These are phyloP conservation scores for Pythium dissotocum DNA, from an alignment of 352 stramenopile genomes.

Conservation along the genomic window DNA sequence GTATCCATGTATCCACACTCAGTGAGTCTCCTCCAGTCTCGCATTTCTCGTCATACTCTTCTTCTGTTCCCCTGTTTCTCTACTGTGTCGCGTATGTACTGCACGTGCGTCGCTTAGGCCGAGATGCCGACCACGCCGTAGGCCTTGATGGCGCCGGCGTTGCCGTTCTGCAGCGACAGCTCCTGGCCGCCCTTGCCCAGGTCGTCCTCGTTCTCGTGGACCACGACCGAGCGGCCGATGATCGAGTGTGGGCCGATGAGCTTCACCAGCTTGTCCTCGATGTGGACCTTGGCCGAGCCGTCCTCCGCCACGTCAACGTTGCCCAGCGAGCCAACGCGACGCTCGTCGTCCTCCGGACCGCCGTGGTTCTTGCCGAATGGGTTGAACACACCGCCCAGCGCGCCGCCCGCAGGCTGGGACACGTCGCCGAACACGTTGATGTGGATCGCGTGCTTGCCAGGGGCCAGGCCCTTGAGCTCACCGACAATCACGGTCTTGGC, in stretches of 20 bases:
- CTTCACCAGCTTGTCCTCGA: constrained; percentile 96
- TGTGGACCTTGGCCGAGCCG: constrained; percentile 88
- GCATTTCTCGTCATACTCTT: not conserved
- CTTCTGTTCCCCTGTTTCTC: not conserved
- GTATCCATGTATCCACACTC: not conserved
- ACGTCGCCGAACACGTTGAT: constrained; percentile 96
- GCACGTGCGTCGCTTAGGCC: constrained; percentile 35
- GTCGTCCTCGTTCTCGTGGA: constrained; percentile 96
- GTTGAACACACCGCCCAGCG: constrained; percentile 95
- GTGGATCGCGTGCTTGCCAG: constrained; percentile 95
- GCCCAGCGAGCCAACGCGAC: constrained; percentile 94
- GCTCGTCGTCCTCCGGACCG: constrained; percentile 93
- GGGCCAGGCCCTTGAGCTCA: constrained; percentile 70
- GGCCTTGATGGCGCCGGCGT: constrained; percentile 91
- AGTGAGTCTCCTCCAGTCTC: constrained; percentile 5
- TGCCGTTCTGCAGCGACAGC: constrained; percentile 95
- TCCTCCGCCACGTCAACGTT: constrained; percentile 89
- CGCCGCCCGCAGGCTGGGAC: constrained; percentile 67
- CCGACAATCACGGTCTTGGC: constrained; percentile 86
- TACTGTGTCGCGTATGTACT: not conserved
- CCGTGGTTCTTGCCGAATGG: constrained; percentile 98
- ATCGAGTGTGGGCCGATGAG: constrained; percentile 98
- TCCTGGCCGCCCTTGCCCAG: constrained; percentile 96
- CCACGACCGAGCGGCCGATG: constrained; percentile 95
- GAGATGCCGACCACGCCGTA: constrained; percentile 94